Evolutionary conservation across 2,329 filamentous ascomycete genomes (phyloP).

Genomic region (Hypoxylon sp.): DNA sequence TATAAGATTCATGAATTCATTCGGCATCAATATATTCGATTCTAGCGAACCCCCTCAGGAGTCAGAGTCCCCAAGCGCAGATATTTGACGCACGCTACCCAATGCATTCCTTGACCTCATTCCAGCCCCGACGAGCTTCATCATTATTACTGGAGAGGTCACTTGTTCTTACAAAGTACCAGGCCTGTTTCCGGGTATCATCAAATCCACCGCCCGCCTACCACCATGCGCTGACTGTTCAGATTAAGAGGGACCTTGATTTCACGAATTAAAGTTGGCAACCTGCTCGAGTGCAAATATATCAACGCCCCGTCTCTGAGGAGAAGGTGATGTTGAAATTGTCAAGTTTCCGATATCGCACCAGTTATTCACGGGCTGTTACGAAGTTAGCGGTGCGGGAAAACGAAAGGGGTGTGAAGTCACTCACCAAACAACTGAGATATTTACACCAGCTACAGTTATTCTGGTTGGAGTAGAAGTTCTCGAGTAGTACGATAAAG

Average conservation of each 20-base stretch:
- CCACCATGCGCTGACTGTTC: slow-evolving; percentile 10
- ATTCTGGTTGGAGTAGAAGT: slow-evolving; percentile 86
- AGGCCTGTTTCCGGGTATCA: slow-evolving; percentile 36
- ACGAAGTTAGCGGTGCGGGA: slow-evolving; percentile 8
- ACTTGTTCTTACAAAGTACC: slow-evolving; percentile 23
- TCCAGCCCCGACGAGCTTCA: slow-evolving; percentile 5
- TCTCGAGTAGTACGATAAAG: slow-evolving; percentile 87
- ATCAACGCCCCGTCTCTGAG: slow-evolving; percentile 37
- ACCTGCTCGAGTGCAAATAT: slow-evolving; percentile 41
- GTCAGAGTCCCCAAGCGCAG: neutral
- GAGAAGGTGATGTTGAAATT: slow-evolving; percentile 36
- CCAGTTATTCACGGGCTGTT: slow-evolving; percentile 51
- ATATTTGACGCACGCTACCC: slow-evolving; percentile 10
- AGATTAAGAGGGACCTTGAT: slow-evolving; percentile 1
- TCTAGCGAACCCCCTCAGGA: slow-evolving; percentile 4
- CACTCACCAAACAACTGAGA: slow-evolving; percentile 88
- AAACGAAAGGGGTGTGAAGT: neutral
- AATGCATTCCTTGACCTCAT: slow-evolving; percentile 6
- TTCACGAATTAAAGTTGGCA: slow-evolving; percentile 31
- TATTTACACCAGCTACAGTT: slow-evolving; percentile 95
- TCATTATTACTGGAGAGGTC: slow-evolving; percentile 12
- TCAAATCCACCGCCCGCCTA: slow-evolving; percentile 22
- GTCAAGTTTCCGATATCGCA: slow-evolving; percentile 50
- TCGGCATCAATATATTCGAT: slow-evolving; percentile 29
- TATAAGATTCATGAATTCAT: slow-evolving; percentile 28